Evolutionary conservation across 2,329 filamentous ascomycete genomes (phyloP).

Genomic region (Cercospora canescens): DNA sequence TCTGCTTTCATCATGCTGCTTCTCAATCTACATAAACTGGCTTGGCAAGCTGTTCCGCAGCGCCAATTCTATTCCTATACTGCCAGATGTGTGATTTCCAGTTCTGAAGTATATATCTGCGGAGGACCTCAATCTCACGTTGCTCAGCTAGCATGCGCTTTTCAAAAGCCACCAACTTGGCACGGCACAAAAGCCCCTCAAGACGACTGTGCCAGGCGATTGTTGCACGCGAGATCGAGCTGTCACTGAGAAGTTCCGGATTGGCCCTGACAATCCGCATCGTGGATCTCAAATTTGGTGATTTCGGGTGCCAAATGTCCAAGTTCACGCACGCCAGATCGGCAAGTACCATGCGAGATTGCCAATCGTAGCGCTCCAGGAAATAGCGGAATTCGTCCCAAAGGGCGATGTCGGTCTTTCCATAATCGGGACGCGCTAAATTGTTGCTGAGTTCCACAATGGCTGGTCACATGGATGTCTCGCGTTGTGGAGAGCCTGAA

Average conservation of each 20-base stretch:
- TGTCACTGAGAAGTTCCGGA: neutral
- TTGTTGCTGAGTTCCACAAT: neutral
- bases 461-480: neutral
- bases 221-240: neutral
- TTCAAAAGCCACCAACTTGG: neutral
- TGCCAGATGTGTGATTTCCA: neutral
- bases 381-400: neutral
- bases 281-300: neutral
- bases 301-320: neutral
- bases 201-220: neutral
- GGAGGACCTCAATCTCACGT: neutral
- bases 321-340: neutral
- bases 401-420: neutral
- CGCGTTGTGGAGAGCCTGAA: neutral
- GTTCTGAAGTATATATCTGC: neutral
- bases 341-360: too few species aligned
- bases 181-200: neutral
- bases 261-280: neutral
- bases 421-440: neutral
- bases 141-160: neutral
- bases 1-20: too few species aligned
- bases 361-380: neutral
- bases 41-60: neutral
- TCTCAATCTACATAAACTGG: neutral
- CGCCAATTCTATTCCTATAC: neutral